Conservation (phyloP, 257 asterid genomes). For the Lycium barbarum region DNA sequence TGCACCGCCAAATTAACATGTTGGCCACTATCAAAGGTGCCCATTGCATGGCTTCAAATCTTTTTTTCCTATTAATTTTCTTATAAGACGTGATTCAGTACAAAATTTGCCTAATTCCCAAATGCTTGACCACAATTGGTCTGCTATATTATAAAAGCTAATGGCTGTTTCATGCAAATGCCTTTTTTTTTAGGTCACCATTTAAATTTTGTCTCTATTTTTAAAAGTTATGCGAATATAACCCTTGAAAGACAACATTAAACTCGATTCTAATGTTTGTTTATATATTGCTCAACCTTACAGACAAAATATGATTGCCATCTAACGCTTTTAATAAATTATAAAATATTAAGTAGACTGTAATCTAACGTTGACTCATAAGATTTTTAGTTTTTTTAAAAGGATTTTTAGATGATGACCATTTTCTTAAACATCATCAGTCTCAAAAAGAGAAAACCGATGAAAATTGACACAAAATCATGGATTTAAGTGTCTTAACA, state of each 20-base stretch:
- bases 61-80: not conserved
- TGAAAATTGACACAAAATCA: not conserved
- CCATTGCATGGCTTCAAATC: not conserved
- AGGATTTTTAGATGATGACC: too few species aligned
- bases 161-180: not conserved
- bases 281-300: not conserved
- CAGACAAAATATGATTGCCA: not conserved
- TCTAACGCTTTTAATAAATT: not conserved
- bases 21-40: not conserved
- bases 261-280: not conserved
- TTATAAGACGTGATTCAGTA: not conserved
- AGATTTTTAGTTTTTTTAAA: too few species aligned
- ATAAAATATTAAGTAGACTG: not conserved
- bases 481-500: not conserved
- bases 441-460: too few species aligned
- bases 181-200: not conserved
- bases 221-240: too few species aligned
- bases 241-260: too few species aligned
- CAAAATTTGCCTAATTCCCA: not conserved
- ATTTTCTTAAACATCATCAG: too few species aligned
- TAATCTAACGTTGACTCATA: too few species aligned
- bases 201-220: too few species aligned
- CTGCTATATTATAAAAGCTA: slow-evolving; percentile 26
- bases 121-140: slow-evolving; percentile 29
- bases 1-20: not conserved